Evolutionary conservation across 2,329 filamentous ascomycete species (phyloP), one percentile per base, ranked within the genome.

Genomic region (Aspergillus melleus): DNA sequence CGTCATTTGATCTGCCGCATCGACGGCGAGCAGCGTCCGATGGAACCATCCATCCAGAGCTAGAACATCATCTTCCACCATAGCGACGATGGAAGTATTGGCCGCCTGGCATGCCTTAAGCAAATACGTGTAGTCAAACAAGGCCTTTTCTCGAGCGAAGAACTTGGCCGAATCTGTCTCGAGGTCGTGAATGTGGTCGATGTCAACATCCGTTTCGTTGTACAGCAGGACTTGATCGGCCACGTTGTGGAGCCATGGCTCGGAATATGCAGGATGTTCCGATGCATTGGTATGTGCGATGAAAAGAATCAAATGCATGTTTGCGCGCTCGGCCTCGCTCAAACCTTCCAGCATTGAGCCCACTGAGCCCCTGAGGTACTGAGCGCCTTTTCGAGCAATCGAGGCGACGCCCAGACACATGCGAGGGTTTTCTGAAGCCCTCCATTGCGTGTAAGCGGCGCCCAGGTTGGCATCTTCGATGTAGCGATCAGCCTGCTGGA

Each of bases 1-100:
- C 12, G 69, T 71, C 53, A 74, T 65, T 32, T 60, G 61, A 58
- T 79, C 72, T 4, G 73, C 73, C 39, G 67, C 61, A 19, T 70
- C 62, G 32, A 81, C 64, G 0, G 74, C 79, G 5, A 69, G 60
- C 44, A 76, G 67, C 0, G 76, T 77, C 4, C 78, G 74, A 52
- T 77, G 70, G 62, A 77, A 80, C 80, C 81, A 82, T 12, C 80
- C 80, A 53, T 80, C 78, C 64, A 78, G 73, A 36, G 78, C 79
- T 4, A 83, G 57, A 3, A 77, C 72, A 62, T 82, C 80, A 61
- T 82, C 80, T 63, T 83, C 80, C 4, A 83, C 64, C 44, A 83
- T 77, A 6, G 74, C 68, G 42, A 78, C 72, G 61, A 80, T 80
- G 2, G 74, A 72, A 8, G 79, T 71, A 20, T 71, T 71, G 6